Conservation (phyloP, 1,139 yeast species). For the Hyphopichia burtonii region DNA sequence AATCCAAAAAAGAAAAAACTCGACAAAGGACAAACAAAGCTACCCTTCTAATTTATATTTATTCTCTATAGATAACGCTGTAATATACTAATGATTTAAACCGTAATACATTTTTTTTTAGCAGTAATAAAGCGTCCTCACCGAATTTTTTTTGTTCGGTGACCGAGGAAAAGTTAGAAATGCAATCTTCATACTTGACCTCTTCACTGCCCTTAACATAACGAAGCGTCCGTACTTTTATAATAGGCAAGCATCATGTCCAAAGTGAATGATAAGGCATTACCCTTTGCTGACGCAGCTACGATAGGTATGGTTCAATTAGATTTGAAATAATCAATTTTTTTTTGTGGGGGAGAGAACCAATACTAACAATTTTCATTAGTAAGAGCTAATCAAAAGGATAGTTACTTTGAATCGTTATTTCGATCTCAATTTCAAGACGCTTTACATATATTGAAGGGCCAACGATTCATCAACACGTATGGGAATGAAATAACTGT, state of each 20-base stretch:
- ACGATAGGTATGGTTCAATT: constrained; percentile 39
- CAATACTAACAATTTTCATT: constrained; percentile 8
- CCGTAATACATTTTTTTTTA: too few relatives aligned
- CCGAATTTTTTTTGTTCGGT: not conserved
- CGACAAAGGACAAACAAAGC: constrained; percentile 3
- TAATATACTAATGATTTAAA: not conserved
- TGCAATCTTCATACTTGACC: too few relatives aligned
- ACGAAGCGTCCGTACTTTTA: too few relatives aligned
- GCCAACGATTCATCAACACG: constrained; percentile 66
- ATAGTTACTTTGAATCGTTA: constrained; percentile 63
- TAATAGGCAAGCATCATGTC: constrained; percentile 16
- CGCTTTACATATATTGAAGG: constrained; percentile 54
- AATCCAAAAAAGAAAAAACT: not conserved
- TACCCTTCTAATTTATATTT: constrained; percentile 2
- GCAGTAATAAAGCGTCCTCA: not conserved
- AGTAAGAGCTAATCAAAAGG: constrained; percentile 87
- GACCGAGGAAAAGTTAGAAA: not conserved
- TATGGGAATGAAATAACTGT: constrained; percentile 64
- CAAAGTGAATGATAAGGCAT: constrained; percentile 25
- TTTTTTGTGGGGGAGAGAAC: constrained; percentile 5
- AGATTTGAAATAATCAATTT: not conserved
- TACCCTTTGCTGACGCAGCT: constrained; percentile 51
- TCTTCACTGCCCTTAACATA: not conserved
- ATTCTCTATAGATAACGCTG: not conserved
- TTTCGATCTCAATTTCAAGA: constrained; percentile 57